A percentile compares a stretch with the other conserved stretches of the same genome.
phyloP scores from a whole-genome alignment of 768 basidiomycete genomes.

The Termitomyces sp. region DNA sequence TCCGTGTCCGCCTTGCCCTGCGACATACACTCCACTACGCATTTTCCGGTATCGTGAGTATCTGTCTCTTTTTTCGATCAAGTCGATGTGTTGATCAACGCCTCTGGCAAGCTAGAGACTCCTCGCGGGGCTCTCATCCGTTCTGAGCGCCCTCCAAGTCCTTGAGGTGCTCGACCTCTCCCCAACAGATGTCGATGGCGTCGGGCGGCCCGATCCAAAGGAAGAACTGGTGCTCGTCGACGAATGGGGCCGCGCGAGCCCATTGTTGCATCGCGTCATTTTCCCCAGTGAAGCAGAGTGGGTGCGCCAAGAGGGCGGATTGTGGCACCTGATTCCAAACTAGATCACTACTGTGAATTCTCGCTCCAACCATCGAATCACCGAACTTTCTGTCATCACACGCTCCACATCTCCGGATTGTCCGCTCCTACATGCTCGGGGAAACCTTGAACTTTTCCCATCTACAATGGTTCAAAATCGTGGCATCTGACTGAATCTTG shows the following conservation, averaged over 20 bases:
- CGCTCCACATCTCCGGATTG: background rate
- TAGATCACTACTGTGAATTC: background rate
- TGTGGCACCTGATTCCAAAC: slow-evolving; percentile 27
- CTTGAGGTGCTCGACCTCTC: slow-evolving; percentile 58
- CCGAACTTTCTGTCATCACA: background rate
- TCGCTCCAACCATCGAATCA: background rate
- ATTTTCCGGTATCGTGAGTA: slow-evolving; percentile 63
- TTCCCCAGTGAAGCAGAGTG: slow-evolving; percentile 59
- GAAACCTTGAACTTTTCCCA: background rate
- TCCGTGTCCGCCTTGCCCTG: slow-evolving; percentile 57
- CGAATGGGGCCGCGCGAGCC: slow-evolving; percentile 55
- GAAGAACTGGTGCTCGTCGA: slow-evolving; percentile 52
- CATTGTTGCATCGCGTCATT: slow-evolving; percentile 46
- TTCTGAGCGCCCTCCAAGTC: slow-evolving; percentile 46
- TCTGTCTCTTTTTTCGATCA: slow-evolving; percentile 7
- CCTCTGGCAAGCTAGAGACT: slow-evolving; percentile 40
- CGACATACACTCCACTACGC: slow-evolving; percentile 65
- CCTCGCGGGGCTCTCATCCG: slow-evolving; percentile 56
- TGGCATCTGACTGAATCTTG: background rate
- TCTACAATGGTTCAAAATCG: background rate
- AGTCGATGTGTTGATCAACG: background rate
- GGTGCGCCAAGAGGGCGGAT: slow-evolving; percentile 31
- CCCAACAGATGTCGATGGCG: slow-evolving; percentile 49
- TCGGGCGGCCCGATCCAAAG: slow-evolving; percentile 36
- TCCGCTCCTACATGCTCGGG: too few species aligned